Evolutionary conservation across 2,329 filamentous ascomycete species (phyloP).

Genomic region (Trichoderma pleuroti): DNA sequence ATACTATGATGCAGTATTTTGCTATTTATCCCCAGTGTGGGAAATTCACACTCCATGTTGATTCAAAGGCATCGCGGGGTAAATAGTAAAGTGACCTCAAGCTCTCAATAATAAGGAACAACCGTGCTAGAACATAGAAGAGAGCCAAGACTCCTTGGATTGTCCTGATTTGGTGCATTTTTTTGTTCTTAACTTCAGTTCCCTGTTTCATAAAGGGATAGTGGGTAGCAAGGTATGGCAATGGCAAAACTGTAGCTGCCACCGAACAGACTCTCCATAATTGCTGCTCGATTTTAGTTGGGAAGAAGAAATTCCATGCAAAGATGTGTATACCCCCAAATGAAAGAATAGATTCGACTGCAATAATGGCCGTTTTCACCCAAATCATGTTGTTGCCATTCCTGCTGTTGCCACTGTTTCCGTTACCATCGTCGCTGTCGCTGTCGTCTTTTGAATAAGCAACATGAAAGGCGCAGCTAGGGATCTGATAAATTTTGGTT

Average conservation of each 20-base stretch:
- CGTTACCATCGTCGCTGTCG: no score
- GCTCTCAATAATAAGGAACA: background rate
- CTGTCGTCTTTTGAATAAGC: background rate
- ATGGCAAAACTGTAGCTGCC: background rate
- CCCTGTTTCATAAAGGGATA: background rate
- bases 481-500: background rate
- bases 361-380: background rate
- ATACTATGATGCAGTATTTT: background rate
- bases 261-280: background rate
- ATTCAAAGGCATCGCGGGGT: background rate
- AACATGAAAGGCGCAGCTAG: background rate
- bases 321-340: background rate
- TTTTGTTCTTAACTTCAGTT: background rate
- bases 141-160: background rate
- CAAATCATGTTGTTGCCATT: background rate
- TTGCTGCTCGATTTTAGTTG: background rate
- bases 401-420: background rate
- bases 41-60: background rate
- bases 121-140: background rate
- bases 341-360: background rate
- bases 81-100: background rate
- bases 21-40: background rate
- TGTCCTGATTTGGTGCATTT: background rate
- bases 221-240: background rate
- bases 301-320: background rate